A percentile compares a stretch with the other conserved stretches of the same genome.
Evolutionary conservation across 768 basidiomycete species (phyloP).

Genomic region (Kwoniella botswanensis): DNA sequence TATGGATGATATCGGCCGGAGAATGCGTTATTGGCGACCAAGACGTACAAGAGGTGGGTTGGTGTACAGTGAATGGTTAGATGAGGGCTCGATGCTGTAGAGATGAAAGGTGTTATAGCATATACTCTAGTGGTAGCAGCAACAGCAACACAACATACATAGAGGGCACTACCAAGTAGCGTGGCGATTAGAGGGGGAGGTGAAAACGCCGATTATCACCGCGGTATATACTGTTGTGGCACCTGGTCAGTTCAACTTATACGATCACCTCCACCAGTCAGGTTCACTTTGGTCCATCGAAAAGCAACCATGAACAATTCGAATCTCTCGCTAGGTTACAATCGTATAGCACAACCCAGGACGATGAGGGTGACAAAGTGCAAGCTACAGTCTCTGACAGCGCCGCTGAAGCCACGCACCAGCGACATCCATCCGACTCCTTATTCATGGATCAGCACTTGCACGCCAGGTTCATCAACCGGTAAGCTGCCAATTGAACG

Average conservation of each 20-base stretch:
- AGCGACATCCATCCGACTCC: slow-evolving; percentile 31
- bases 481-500: not conserved
- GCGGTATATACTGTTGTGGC: slow-evolving; percentile 22
- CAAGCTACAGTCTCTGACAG: slow-evolving; percentile 8
- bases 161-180: not conserved
- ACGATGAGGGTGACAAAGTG: slow-evolving; percentile 20
- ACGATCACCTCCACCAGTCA: slow-evolving; percentile 8
- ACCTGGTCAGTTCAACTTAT: slow-evolving; percentile 12
- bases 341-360: not conserved
- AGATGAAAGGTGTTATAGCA: not conserved
- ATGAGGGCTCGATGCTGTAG: not conserved
- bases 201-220: slow-evolving; percentile 34
- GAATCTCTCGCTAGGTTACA: not conserved
- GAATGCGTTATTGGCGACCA: not conserved
- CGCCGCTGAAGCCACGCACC: slow-evolving; percentile 17
- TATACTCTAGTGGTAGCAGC: not conserved
- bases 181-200: slow-evolving; percentile 1
- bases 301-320: not conserved
- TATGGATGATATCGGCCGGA: not conserved
- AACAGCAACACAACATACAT: not conserved
- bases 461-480: slow-evolving; percentile 25
- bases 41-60: not conserved
- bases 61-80: not conserved
- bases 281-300: slow-evolving; percentile 15
- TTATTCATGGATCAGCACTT: slow-evolving; percentile 43